Percentiles rank a stretch among this genome's conserved stretches.
Evolutionary conservation across 257 asterid genomes (phyloP).

Genomic region (Apocynum venetum): DNA sequence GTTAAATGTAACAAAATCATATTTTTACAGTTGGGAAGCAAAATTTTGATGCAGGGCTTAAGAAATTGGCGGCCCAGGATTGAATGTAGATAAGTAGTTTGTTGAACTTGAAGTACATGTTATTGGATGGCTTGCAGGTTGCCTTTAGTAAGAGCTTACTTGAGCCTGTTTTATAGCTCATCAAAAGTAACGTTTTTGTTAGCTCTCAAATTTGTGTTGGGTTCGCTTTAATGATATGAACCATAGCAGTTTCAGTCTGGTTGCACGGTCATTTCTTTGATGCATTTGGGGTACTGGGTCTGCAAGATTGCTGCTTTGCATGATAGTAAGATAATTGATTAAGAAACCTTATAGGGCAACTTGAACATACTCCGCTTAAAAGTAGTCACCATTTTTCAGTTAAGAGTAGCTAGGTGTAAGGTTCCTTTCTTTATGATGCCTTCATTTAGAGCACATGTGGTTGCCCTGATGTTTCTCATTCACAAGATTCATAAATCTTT

Average conservation of each 20-base stretch:
- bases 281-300: not conserved
- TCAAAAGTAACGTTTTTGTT: not conserved
- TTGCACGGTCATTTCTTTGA: not conserved
- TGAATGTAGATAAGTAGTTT: no score
- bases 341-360: not conserved
- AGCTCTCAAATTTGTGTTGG: not conserved
- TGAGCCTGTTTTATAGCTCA: not conserved
- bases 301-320: not conserved
- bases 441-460: not conserved
- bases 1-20: not conserved
- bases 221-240: not conserved
- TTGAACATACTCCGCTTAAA: not conserved
- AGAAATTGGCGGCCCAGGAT: no score
- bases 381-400: not conserved
- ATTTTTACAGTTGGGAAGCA: not conserved
- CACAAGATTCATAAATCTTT: not conserved
- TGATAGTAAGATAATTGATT: not conserved
- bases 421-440: not conserved
- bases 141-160: not conserved
- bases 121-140: not conserved
- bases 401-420: not conserved
- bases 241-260: not conserved
- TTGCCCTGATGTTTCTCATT: not conserved
- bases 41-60: not conserved
- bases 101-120: no score